A percentile compares a stretch with the other conserved stretches of the same genome.
phyloP scores from a whole-genome alignment of 257 asterid genomes.

The Rhazya stricta region DNA sequence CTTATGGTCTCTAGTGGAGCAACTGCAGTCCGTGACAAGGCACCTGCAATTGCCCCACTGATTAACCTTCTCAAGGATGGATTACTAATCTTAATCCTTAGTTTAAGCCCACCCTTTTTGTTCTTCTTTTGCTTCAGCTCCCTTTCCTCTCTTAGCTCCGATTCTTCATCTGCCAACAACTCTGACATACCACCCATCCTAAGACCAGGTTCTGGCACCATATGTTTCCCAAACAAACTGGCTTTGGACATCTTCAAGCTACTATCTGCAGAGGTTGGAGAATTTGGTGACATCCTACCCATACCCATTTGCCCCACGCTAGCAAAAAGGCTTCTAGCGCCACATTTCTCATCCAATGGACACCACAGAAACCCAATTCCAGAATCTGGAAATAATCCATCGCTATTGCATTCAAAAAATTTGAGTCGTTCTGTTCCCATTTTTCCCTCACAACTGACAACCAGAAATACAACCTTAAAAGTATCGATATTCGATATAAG shows the following conservation, averaged over 20 bases:
- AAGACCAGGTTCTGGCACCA: conserved; percentile 26
- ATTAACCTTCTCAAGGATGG: conserved; percentile 42
- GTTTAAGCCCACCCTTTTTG: conserved; percentile 28
- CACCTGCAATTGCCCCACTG: conserved; percentile 54
- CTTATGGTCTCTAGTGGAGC: conserved; percentile 51
- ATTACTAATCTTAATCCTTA: conserved; percentile 35
- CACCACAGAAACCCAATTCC: conserved; percentile 41
- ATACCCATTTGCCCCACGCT: conserved; percentile 42
- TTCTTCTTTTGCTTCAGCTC: conserved; percentile 17
- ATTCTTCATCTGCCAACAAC: conserved; percentile 19
- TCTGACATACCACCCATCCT: conserved; percentile 21
- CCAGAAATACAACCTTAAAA: conserved; percentile 10
- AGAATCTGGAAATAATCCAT: conserved; percentile 18
- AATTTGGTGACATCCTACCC: conserved; percentile 30
- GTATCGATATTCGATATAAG: neutral
- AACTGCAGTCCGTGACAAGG: conserved; percentile 39
- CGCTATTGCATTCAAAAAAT: conserved; percentile 21
- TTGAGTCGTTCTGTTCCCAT: conserved; percentile 30
- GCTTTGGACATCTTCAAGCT: conserved; percentile 24
- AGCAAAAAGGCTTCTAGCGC: conserved; percentile 40
- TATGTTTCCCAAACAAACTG: conserved; percentile 23
- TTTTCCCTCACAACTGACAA: conserved; percentile 2
- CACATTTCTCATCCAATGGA: conserved; percentile 30
- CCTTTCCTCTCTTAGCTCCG: conserved; percentile 19
- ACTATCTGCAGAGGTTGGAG: conserved; percentile 23